Evolutionary conservation across 371 early-diverging fungal genomes (phyloP).

Genomic region (Saksenaea oblongispora): DNA sequence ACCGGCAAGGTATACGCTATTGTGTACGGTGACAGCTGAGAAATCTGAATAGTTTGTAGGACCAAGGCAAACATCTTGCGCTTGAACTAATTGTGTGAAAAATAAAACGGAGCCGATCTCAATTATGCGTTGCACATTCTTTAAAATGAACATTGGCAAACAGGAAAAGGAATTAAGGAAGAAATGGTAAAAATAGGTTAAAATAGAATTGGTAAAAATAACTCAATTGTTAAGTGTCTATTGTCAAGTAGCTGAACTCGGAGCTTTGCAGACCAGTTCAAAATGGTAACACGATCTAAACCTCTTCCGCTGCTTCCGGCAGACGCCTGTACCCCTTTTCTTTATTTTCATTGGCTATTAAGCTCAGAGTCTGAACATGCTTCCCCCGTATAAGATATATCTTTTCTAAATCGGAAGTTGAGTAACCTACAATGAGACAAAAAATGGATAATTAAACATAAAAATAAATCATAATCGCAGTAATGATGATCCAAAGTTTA

Average conservation of each 20-base stretch:
- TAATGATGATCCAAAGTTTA: no score
- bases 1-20: slow-evolving; percentile 15
- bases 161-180: neutral
- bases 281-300: neutral
- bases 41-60: slow-evolving; percentile 23
- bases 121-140: neutral
- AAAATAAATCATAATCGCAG: no score
- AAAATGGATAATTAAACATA: no score
- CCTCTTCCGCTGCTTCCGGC: neutral
- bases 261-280: neutral
- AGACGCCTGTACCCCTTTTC: neutral
- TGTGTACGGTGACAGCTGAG: slow-evolving; percentile 17
- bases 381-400: no score
- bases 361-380: no score
- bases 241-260: neutral
- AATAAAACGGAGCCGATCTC: neutral
- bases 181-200: neutral
- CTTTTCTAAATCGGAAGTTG: no score
- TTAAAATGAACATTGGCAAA: neutral
- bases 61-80: neutral
- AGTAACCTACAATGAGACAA: no score
- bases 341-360: neutral
- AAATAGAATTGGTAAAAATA: neutral
- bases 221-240: neutral
- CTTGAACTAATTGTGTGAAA: neutral